Evolutionary conservation across 495 filamentous ascomycete genomes (phyloP).

Genomic region (Ascodesmis nigricans): DNA sequence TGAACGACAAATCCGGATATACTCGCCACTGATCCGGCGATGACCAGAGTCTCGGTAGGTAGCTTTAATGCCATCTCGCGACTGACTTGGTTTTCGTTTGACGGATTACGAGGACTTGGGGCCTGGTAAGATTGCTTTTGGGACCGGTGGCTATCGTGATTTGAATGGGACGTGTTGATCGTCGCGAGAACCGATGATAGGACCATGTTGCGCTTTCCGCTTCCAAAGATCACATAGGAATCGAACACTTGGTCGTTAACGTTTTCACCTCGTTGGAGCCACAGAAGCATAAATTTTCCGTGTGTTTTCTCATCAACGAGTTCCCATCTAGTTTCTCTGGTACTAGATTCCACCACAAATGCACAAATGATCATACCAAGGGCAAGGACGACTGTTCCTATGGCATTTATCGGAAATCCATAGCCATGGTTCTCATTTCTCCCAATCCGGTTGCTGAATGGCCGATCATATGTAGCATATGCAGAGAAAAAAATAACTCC

Average conservation of each 20-base stretch:
- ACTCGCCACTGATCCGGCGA: conserved; percentile 1
- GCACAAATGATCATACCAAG: conserved; percentile 11
- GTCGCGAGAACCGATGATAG: conserved; percentile 1
- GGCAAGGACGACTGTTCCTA: conserved; percentile 5
- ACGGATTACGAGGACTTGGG: background rate
- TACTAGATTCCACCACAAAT: conserved; percentile 7
- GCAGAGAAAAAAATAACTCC: too few relatives aligned
- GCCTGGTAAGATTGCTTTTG: background rate
- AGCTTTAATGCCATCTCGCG: background rate
- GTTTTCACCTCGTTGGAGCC: conserved; percentile 7
- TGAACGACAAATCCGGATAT: conserved; percentile 26
- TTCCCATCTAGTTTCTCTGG: conserved; percentile 5
- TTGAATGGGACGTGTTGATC: background rate
- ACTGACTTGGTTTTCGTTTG: background rate
- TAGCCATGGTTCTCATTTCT: conserved; percentile 1
- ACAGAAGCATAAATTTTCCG: conserved; percentile 4
- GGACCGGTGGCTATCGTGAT: background rate
- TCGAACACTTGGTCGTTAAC: conserved; percentile 10
- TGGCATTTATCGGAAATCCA: conserved; percentile 8
- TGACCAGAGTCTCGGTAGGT: background rate
- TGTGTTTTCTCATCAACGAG: background rate
- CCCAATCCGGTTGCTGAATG: too few relatives aligned
- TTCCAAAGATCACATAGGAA: conserved; percentile 7
- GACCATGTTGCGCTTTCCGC: conserved; percentile 1
- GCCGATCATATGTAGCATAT: too few relatives aligned